Base-by-base conservation (phyloP, 352 stramenopile species). In the Phytophthora vignae region DNA sequence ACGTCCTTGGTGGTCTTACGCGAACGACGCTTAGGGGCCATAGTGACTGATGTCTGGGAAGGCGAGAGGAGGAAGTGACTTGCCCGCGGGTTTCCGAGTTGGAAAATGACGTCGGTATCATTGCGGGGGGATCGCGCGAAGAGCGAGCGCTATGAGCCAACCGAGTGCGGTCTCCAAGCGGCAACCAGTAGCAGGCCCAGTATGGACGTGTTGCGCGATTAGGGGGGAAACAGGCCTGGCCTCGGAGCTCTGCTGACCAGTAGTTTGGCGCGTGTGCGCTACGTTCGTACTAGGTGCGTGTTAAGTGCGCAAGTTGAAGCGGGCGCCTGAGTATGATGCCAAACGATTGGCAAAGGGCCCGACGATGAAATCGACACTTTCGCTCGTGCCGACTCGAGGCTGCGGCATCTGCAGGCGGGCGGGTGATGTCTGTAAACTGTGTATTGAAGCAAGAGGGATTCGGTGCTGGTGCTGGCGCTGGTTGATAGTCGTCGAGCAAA, bases 1-100 rank as follows among this genome's bases (percentile, higher is more conserved):
- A 86, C 79, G 81, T 96, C 88, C 81, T 94, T 94, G 73, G 87
- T 91, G 69, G 84, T 91, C 75, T 91, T 95, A 77, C 84, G 84
- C 12, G 83, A 91, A 67, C 88, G 88, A 87, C 87, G 87, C 76
- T 91, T 93, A 55, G 88, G 88, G 70, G 88, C 88, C 88, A 96
- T 94, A 42, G 58, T 81, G 62, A 46, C 11, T 27, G 62, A 42
- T 14, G 46, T 27, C 29, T 50, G 17, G 27, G 33, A 14, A 42
- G 38, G 49, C 36, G 40, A 40, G 60, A 63, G 42, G 69, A 62
- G 53, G 60, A 36, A 64, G 52, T 44, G 52, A 78, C 70, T 76
- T 83, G 73, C 50, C 57, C 55, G 66, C 54, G 29, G 59, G 60
- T 77, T 64, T 74, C 69, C 78, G 69, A 83, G 72, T 85, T 85